Evolutionary conservation across 2,329 filamentous ascomycete genomes (phyloP).

Genomic region (Harringtonia lauricola): DNA sequence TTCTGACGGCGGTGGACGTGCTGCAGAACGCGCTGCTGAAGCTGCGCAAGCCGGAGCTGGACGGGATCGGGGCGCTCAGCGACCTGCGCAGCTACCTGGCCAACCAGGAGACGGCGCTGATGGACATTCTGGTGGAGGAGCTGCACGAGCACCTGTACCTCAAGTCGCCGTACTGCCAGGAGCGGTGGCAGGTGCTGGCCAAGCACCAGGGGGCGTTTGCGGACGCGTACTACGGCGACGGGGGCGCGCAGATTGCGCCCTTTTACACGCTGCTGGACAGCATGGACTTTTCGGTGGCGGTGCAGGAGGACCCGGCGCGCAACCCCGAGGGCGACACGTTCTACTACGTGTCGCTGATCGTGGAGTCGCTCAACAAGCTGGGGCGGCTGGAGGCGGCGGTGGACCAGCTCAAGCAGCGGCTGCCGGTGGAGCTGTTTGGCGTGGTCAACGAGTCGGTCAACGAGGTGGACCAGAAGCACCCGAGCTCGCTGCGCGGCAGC

Average conservation of each 20-base stretch:
- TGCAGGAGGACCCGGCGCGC: constrained; percentile 79
- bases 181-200: constrained; percentile 79
- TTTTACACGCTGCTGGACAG: constrained; percentile 50
- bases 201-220: constrained; percentile 44
- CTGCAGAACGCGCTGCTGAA: constrained; percentile 77
- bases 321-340: constrained; percentile 96
- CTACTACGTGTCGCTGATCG: constrained; percentile 76
- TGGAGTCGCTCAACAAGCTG: constrained; percentile 85
- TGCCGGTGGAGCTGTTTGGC: constrained; percentile 87
- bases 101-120: constrained; percentile 84
- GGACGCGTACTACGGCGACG: not conserved
- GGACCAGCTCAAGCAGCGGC: constrained; percentile 80
- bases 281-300: constrained; percentile 46
- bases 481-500: constrained; percentile 50
- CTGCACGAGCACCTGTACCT: constrained; percentile 94
- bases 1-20: constrained; percentile 84
- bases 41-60: constrained; percentile 77
- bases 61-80: constrained; percentile 77
- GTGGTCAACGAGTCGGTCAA: constrained; percentile 92
- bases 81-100: constrained; percentile 81
- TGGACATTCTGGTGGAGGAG: constrained; percentile 94
- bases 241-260: constrained; percentile 27
- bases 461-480: constrained; percentile 86
- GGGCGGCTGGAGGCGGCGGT: constrained; percentile 77
- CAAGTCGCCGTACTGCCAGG: constrained; percentile 94